A percentile compares a stretch with the other conserved stretches of the same genome.
Evolutionary conservation across 1,284 basidiomycete species (phyloP).

Genomic region (Cryptococcus sp.): DNA sequence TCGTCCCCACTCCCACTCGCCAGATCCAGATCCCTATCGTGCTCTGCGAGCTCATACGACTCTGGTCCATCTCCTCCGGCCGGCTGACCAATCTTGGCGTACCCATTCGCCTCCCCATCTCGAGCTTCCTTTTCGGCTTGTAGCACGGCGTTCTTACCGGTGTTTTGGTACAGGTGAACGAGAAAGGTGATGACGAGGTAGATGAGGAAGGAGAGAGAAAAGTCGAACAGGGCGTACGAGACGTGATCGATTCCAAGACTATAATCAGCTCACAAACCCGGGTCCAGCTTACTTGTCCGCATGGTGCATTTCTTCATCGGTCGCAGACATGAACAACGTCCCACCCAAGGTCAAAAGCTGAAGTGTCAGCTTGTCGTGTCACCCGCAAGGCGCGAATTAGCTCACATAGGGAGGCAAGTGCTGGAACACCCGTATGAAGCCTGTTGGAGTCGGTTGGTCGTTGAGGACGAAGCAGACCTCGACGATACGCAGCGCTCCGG

Average conservation of each 20-base stretch:
- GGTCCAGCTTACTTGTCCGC: conserved; percentile 48
- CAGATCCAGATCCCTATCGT: not conserved
- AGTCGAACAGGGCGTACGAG: conserved; percentile 72
- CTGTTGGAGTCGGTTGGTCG: conserved; percentile 41
- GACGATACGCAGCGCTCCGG: conserved; percentile 72
- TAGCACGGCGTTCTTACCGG: conserved; percentile 55
- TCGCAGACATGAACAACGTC: conserved; percentile 77
- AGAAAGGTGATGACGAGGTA: conserved; percentile 64
- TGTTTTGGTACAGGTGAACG: conserved; percentile 56
- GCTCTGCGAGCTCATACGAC: conserved; percentile 39
- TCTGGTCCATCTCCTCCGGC: conserved; percentile 28
- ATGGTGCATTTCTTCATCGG: conserved; percentile 75
- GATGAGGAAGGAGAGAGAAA: conserved; percentile 69
- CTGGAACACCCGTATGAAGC: conserved; percentile 59
- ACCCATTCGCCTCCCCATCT: conserved; percentile 19
- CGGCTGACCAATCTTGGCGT: conserved; percentile 22
- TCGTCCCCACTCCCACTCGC: conserved; percentile 18
- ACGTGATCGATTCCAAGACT: conserved; percentile 76
- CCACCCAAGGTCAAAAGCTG: conserved; percentile 66
- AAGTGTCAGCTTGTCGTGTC: not conserved
- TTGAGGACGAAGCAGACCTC: conserved; percentile 73
- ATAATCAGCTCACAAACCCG: conserved; percentile 11
- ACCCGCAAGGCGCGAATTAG: conserved; percentile 14
- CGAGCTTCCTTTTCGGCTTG: not conserved
- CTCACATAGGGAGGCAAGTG: conserved; percentile 80